phyloP scores from a whole-genome alignment of 305 asterid genomes.

The Solanum aculeatissimum region DNA sequence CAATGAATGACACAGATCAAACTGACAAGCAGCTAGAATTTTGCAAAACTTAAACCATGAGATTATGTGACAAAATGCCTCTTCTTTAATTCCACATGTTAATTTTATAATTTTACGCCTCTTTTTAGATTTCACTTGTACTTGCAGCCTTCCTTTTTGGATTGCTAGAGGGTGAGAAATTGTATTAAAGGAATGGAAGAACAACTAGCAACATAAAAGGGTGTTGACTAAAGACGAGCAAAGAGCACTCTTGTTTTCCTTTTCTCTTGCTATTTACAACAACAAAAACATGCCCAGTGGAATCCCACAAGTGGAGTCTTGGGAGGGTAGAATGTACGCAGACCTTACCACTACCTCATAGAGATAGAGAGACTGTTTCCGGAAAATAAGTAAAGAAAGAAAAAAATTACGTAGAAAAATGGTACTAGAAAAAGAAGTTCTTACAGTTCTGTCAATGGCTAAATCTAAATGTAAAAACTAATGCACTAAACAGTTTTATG shows the following conservation, averaged over 20 bases:
- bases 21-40: background rate
- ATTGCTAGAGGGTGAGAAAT: background rate
- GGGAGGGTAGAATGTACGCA: too few relatives aligned
- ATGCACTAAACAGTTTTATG: background rate
- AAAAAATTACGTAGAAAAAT: background rate
- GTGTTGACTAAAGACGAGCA: background rate
- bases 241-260: background rate
- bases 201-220: background rate
- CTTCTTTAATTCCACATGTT: background rate
- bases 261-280: background rate
- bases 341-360: too few relatives aligned
- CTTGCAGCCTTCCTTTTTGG: background rate
- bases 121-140: background rate
- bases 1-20: background rate
- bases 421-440: background rate
- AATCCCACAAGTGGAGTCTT: too few relatives aligned
- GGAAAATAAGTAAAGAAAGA: background rate
- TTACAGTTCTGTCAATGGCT: background rate
- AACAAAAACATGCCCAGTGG: too few relatives aligned
- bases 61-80: background rate
- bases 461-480: background rate
- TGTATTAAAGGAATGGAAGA: background rate
- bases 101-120: background rate
- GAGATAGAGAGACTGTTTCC: too few relatives aligned
- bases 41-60: background rate